Evolutionary conservation across 768 basidiomycete genomes (phyloP).

Genomic region (Mycena alexandri): DNA sequence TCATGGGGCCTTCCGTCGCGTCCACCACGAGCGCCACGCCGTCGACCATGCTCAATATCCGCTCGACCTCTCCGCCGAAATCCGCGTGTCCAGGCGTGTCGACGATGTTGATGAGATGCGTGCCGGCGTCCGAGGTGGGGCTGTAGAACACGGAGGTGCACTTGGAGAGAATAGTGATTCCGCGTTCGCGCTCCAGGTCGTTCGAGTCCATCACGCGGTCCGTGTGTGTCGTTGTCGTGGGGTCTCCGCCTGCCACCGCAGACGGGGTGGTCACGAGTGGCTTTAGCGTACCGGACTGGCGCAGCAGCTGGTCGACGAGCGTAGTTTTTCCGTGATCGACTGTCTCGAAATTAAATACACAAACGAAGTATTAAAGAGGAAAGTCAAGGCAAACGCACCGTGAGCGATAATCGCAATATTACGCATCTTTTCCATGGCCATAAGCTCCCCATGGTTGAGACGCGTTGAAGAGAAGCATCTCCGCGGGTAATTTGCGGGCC

Average conservation of each 20-base stretch:
- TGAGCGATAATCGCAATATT: conserved; percentile 66
- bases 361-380: conserved; percentile 4
- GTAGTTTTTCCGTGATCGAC: conserved; percentile 69
- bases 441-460: conserved; percentile 29
- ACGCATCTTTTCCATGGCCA: conserved; percentile 55
- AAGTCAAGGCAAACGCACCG: conserved; percentile 48
- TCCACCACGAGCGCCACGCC: conserved; percentile 72
- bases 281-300: conserved; percentile 61
- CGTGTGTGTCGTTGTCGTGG: conserved; percentile 54
- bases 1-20: conserved; percentile 73
- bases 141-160: conserved; percentile 67
- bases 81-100: conserved; percentile 76
- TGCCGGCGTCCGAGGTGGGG: conserved; percentile 37
- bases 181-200: conserved; percentile 68
- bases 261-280: conserved; percentile 46
- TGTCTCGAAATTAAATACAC: conserved; percentile 32
- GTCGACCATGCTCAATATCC: conserved; percentile 72
- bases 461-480: conserved; percentile 37
- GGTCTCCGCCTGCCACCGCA: conserved; percentile 48
- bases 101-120: conserved; percentile 66
- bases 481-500: conserved; percentile 10
- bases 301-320: conserved; percentile 64
- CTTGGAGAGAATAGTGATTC: conserved; percentile 73
- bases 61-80: conserved; percentile 73
- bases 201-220: conserved; percentile 66